These are phyloP conservation scores for Sordaria brevicollis DNA, from an alignment of 495 filamentous ascomycete species.

Conservation along the genomic window DNA sequence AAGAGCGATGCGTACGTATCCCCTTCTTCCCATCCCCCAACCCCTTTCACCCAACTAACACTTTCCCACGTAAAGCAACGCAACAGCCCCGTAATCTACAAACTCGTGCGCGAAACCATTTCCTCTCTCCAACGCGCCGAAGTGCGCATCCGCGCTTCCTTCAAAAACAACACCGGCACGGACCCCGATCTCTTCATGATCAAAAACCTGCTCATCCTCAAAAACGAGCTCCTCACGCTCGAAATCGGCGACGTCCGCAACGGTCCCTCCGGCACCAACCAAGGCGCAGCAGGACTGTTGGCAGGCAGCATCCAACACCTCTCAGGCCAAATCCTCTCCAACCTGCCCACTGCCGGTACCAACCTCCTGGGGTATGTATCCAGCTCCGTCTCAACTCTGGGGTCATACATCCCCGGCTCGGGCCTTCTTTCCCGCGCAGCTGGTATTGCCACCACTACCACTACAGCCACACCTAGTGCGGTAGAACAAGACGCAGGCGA, in stretches of 20 bases:
- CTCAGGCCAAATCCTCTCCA: slow-evolving; percentile 63
- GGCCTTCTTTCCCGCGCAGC: slow-evolving; percentile 10
- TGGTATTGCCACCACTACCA: background rate
- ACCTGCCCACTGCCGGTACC: slow-evolving; percentile 44
- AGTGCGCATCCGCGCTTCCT: slow-evolving; percentile 30
- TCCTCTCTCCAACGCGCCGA: slow-evolving; percentile 42
- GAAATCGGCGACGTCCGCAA: slow-evolving; percentile 81
- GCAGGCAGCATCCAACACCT: slow-evolving; percentile 48
- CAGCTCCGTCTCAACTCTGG: slow-evolving; percentile 24
- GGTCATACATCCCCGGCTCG: slow-evolving; percentile 20
- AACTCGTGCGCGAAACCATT: slow-evolving; percentile 36
- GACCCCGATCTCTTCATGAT: slow-evolving; percentile 81
- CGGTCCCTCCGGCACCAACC: slow-evolving; percentile 36
- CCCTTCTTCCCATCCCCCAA: slow-evolving; percentile 1
- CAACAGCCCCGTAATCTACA: slow-evolving; percentile 38
- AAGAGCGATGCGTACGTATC: slow-evolving; percentile 59
- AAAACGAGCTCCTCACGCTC: slow-evolving; percentile 83
- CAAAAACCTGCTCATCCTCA: slow-evolving; percentile 82
- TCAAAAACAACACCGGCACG: slow-evolving; percentile 27
- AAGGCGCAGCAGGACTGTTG: background rate
- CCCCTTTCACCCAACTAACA: slow-evolving; percentile 18
- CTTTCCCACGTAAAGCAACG: slow-evolving; percentile 35
- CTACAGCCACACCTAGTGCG: background rate
- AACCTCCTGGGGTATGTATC: slow-evolving; percentile 30
- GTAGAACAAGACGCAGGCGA: slow-evolving; percentile 55